Evolutionary conservation across 2,329 filamentous ascomycete species (phyloP).

Genomic region (Fusarium duplospermum): DNA sequence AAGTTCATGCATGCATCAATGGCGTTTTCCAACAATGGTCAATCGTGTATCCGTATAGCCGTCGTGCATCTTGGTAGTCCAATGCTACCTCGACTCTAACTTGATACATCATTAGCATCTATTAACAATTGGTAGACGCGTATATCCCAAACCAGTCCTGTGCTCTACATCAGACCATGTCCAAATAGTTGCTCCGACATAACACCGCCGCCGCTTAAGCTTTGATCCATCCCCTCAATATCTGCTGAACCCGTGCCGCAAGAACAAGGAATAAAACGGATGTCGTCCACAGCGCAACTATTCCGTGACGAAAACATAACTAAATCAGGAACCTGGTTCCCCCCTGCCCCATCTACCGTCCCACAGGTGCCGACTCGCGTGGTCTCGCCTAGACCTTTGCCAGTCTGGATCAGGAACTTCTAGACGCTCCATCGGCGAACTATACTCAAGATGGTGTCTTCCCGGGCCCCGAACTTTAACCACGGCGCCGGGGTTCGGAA

Average conservation of each 20-base stretch:
- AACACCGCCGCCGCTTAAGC: neutral
- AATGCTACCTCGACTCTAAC: neutral
- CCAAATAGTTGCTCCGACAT: neutral
- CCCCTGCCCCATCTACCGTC: conserved; percentile 12
- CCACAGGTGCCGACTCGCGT: conserved; percentile 18
- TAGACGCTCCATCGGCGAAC: conserved; percentile 20
- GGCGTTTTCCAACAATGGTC: neutral
- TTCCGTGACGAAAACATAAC: neutral
- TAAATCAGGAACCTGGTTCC: neutral
- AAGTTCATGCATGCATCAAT: neutral
- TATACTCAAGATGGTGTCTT: neutral
- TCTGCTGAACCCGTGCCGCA: neutral
- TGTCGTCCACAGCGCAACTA: neutral
- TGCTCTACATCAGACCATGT: neutral
- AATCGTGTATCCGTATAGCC: neutral
- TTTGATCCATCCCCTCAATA: neutral
- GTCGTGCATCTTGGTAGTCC: neutral
- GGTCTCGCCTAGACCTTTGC: neutral
- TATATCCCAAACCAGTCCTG: neutral
- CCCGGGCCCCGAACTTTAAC: conserved; percentile 1
- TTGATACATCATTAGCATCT: neutral
- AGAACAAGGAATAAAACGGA: neutral
- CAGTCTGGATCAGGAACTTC: conserved; percentile 30
- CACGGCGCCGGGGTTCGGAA: neutral
- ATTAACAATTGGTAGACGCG: neutral